Conservation (phyloP, 306 rosid species). For the Prunus mira region DNA sequence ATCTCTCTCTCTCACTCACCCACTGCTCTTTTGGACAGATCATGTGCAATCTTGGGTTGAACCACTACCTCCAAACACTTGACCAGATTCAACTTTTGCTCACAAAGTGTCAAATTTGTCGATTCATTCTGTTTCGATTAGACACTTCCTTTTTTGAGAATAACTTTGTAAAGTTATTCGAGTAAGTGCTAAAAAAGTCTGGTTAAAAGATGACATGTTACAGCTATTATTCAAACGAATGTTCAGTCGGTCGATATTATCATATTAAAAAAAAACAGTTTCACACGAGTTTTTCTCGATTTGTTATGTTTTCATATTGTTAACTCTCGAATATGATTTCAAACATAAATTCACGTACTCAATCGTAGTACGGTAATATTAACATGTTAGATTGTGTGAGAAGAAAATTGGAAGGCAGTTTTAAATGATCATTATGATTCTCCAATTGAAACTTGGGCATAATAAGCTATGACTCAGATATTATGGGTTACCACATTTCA, state of each 20-base stretch:
- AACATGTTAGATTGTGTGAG: not conserved
- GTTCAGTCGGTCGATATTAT: no score
- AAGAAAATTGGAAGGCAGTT: no score
- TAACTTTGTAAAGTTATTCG: no score
- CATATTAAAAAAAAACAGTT: no score
- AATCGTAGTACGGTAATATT: not conserved
- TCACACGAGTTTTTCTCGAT: no score
- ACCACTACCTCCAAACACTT: constrained; percentile 29
- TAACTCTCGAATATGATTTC: not conserved
- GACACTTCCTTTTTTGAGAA: not conserved
- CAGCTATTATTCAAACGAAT: no score
- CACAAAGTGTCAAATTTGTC: constrained; percentile 34
- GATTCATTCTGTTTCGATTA: constrained; percentile 18
- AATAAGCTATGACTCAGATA: not conserved
- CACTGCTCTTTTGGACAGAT: constrained; percentile 36
- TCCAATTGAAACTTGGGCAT: not conserved
- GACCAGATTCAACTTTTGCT: constrained; percentile 37
- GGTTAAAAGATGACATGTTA: not conserved
- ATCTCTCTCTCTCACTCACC: not conserved
- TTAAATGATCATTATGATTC: no score
- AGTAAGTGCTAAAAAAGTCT: not conserved
- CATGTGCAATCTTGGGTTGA: constrained; percentile 39
- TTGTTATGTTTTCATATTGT: not conserved
- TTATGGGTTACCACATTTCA: not conserved
- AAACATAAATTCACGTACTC: not conserved